Percentiles rank a stretch among this genome's conserved stretches.
These are phyloP conservation scores for Babesia bovis DNA, from an alignment of 169 alveolate genomes.

Conservation along the genomic window DNA sequence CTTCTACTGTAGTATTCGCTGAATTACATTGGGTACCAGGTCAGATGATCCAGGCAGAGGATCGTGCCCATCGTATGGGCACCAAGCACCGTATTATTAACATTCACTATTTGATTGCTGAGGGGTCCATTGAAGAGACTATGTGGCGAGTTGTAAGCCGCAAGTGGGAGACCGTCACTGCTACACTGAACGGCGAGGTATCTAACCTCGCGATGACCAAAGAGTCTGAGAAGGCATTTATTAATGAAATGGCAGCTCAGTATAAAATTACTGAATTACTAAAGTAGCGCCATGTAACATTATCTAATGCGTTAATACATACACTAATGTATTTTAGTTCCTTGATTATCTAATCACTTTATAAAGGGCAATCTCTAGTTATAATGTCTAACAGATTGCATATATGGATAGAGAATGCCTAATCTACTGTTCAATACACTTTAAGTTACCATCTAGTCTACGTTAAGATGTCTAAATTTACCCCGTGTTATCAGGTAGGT, in stretches of 20 bases:
- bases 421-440: too few relatives aligned
- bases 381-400: too few relatives aligned
- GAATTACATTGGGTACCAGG: constrained; percentile 98
- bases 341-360: too few relatives aligned
- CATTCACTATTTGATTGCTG: constrained; percentile 86
- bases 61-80: constrained; percentile 96
- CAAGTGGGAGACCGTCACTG: constrained; percentile 80
- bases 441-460: too few relatives aligned
- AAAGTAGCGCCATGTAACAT: background rate
- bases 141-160: constrained; percentile 78
- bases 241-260: constrained; percentile 4
- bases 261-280: constrained; percentile 12
- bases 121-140: constrained; percentile 78
- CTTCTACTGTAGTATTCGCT: constrained; percentile 95
- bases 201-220: constrained; percentile 38
- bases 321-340: too few relatives aligned
- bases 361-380: too few relatives aligned
- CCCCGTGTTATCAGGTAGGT: constrained; percentile 5
- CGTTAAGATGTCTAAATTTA: too few relatives aligned
- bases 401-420: too few relatives aligned
- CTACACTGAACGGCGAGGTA: constrained; percentile 74
- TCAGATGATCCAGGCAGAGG: constrained; percentile 96
- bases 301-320: background rate
- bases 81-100: constrained; percentile 76
- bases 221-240: constrained; percentile 12